Percentiles rank a stretch among this genome's conserved stretches.
Conservation (phyloP, 1,139 yeast species). For the Taphrina populina region DNA sequence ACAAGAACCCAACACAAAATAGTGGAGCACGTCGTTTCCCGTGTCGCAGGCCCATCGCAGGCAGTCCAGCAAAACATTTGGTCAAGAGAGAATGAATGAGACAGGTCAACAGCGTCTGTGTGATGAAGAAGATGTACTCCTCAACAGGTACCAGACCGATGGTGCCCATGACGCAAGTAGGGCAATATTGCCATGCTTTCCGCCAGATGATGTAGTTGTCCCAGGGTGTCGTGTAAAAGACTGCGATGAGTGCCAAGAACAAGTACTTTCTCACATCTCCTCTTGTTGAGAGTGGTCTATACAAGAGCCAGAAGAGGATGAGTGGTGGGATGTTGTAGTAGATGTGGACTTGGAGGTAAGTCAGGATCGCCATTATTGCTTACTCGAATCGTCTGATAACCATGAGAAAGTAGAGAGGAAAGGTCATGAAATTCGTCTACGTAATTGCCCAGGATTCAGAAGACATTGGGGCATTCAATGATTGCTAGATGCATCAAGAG, state of each 20-base stretch:
- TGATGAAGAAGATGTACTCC: slow-evolving; percentile 32
- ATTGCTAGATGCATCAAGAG: too few relatives aligned
- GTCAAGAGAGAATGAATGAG: slow-evolving; percentile 17
- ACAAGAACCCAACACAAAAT: neutral
- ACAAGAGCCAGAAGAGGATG: slow-evolving; percentile 15
- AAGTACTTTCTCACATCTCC: slow-evolving; percentile 21
- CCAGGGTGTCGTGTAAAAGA: slow-evolving; percentile 35
- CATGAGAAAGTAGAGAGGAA: too few relatives aligned
- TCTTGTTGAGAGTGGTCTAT: slow-evolving; percentile 24
- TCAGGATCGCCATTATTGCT: slow-evolving; percentile 11
- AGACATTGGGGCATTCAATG: too few relatives aligned
- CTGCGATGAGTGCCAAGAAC: slow-evolving; percentile 29
- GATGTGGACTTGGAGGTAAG: slow-evolving; percentile 29
- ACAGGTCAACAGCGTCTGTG: slow-evolving; percentile 28
- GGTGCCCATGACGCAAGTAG: slow-evolving; percentile 33
- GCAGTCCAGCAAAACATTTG: slow-evolving; percentile 22
- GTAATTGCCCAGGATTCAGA: too few relatives aligned
- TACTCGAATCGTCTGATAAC: too few relatives aligned
- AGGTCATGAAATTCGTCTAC: too few relatives aligned
- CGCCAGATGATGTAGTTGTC: slow-evolving; percentile 33
- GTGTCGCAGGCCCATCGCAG: slow-evolving; percentile 2
- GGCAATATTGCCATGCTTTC: slow-evolving; percentile 33
- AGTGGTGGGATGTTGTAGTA: slow-evolving; percentile 32
- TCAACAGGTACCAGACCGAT: slow-evolving; percentile 31
- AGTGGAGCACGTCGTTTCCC: neutral